Conservation (phyloP, 202 grass and related monocot species). For the Schoenoplectus triqueter region DNA sequence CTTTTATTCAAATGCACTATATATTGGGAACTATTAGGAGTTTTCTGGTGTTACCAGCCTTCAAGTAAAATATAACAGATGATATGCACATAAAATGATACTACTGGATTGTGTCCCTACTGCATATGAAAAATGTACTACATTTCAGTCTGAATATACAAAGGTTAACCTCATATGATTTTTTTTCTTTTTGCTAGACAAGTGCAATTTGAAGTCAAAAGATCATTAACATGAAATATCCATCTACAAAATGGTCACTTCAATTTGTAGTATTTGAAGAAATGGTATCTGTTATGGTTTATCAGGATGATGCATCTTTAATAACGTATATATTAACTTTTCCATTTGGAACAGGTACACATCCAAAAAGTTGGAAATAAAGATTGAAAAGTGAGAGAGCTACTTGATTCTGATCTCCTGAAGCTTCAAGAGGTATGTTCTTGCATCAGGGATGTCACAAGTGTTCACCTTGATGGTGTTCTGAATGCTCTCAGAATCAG, state of each 20-base stretch:
- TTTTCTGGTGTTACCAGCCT: neutral
- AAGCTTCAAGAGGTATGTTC: constrained; percentile 78
- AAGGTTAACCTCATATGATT: neutral
- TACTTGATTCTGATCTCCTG: constrained; percentile 90
- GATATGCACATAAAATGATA: neutral
- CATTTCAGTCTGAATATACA: neutral
- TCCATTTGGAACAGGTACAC: neutral
- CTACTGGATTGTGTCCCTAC: neutral
- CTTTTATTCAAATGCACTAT: neutral
- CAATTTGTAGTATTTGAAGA: neutral
- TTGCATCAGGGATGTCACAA: constrained; percentile 78
- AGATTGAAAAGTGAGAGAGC: neutral
- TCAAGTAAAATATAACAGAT: neutral
- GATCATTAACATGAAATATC: neutral
- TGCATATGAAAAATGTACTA: neutral
- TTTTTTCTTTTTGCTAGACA: neutral
- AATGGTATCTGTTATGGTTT: neutral
- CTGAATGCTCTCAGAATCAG: constrained; percentile 78
- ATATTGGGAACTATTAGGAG: neutral
- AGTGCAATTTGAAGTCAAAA: neutral
- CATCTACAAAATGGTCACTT: neutral
- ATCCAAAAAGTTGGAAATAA: neutral
- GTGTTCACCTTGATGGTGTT: constrained; percentile 70
- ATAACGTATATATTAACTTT: neutral
- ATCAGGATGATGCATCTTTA: neutral